Evolutionary conservation across 306 rosid genomes (phyloP).

Genomic region (Prosopis cineraria): DNA sequence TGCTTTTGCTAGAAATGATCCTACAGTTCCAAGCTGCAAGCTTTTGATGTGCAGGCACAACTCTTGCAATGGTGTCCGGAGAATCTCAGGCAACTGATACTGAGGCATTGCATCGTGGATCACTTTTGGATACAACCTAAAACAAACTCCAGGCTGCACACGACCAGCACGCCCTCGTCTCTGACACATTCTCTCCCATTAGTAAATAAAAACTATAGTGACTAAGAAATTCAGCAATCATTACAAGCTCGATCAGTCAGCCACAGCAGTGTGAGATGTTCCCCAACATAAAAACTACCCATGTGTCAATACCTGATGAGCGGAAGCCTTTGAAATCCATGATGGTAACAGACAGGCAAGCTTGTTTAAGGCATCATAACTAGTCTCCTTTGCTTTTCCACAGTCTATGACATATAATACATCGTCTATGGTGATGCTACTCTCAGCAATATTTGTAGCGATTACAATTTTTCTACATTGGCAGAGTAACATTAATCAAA

Average conservation of each 20-base stretch:
- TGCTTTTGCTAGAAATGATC: conserved; percentile 88
- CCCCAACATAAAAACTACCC: conserved; percentile 18
- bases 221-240: conserved; percentile 16
- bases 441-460: conserved; percentile 98
- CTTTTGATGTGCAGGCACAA: conserved; percentile 93
- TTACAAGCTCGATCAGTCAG: conserved; percentile 11
- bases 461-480: conserved; percentile 87
- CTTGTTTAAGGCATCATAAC: conserved; percentile 95
- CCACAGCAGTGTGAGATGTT: conserved; percentile 17
- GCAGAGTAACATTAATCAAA: conserved; percentile 34
- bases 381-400: conserved; percentile 99
- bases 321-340: conserved; percentile 98
- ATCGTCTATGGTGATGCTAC: conserved; percentile 97
- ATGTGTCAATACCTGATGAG: conserved; percentile 72
- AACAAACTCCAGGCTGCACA: conserved; percentile 95
- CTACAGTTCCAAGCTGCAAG: conserved; percentile 90
- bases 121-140: conserved; percentile 84
- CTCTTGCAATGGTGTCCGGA: conserved; percentile 96
- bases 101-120: conserved; percentile 86
- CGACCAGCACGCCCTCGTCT: conserved; percentile 99
- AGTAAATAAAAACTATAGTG: conserved; percentile 25
- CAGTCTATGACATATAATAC: conserved; percentile 93
- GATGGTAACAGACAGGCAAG: conserved; percentile 93
- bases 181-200: conserved; percentile 51
- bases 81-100: conserved; percentile 94